Conservation (phyloP, 2,329 filamentous ascomycete species). For the Proliferodiscus dingleyae region DNA sequence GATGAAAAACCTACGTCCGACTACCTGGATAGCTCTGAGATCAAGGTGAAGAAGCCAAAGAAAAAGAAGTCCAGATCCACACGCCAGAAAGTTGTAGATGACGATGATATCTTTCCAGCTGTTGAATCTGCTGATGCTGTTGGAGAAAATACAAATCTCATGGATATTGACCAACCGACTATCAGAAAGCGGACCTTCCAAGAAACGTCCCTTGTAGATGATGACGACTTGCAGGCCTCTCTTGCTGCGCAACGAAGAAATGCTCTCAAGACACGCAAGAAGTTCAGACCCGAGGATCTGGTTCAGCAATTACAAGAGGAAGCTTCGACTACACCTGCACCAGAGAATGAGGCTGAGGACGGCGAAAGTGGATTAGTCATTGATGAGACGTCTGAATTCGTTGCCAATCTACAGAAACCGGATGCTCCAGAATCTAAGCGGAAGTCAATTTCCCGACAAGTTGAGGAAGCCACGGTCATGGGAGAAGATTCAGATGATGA, state of each 20-base stretch:
- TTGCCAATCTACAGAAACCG: slow-evolving; percentile 74
- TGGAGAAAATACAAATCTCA: slow-evolving; percentile 44
- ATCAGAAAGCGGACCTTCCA: slow-evolving; percentile 61
- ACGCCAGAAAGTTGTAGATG: slow-evolving; percentile 61
- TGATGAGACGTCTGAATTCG: slow-evolving; percentile 92
- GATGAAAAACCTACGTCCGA: slow-evolving; percentile 73
- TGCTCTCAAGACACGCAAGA: slow-evolving; percentile 89
- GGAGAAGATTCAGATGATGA: slow-evolving; percentile 36
- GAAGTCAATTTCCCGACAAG: slow-evolving; percentile 33
- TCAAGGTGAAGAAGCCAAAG: slow-evolving; percentile 93
- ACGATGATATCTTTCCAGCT: slow-evolving; percentile 51
- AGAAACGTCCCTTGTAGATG: slow-evolving; percentile 72
- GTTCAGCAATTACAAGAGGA: slow-evolving; percentile 72
- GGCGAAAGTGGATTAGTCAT: slow-evolving; percentile 69
- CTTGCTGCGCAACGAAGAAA: slow-evolving; percentile 77
- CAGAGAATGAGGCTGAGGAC: slow-evolving; percentile 54
- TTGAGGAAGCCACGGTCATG: slow-evolving; percentile 42
- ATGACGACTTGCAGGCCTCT: slow-evolving; percentile 85
- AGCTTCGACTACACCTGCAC: slow-evolving; percentile 45
- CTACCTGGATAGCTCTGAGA: slow-evolving; percentile 78
- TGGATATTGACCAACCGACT: slow-evolving; percentile 70
- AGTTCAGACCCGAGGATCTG: slow-evolving; percentile 78
- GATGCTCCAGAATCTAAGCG: slow-evolving; percentile 46
- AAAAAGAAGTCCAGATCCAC: slow-evolving; percentile 81
- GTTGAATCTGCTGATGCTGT: slow-evolving; percentile 31